Conservation (phyloP, 176 grass and related monocot species). For the Chloris gayana region DNA sequence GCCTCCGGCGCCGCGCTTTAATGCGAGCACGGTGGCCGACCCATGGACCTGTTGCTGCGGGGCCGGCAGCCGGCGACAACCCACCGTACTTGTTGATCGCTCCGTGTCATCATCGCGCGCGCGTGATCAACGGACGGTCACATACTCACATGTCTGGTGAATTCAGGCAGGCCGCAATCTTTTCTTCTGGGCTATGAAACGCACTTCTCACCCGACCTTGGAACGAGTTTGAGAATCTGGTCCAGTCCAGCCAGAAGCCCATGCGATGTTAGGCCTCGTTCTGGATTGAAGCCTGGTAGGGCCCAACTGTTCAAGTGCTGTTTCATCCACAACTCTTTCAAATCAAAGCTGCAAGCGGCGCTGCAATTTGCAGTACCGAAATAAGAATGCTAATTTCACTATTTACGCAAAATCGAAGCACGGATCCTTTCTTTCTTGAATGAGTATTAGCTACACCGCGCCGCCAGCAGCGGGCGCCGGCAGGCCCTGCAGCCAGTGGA, state of each 20-base stretch:
- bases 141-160: background rate
- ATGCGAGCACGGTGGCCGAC: background rate
- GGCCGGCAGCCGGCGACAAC: conserved; percentile 7
- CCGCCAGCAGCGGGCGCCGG: conserved; percentile 11
- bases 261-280: background rate
- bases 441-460: background rate
- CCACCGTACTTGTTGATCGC: background rate
- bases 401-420: background rate
- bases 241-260: background rate
- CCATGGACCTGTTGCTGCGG: background rate
- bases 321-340: background rate
- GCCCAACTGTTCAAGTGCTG: background rate
- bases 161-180: too few relatives aligned
- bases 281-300: background rate
- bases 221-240: background rate
- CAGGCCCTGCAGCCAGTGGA: conserved; percentile 72
- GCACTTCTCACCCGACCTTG: background rate
- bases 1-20: background rate
- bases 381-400: background rate
- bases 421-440: background rate
- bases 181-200: background rate
- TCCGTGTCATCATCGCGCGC: background rate
- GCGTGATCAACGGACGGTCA: background rate
- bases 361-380: background rate
- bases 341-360: background rate